A percentile compares a stretch with the other conserved stretches of the same genome.
These are phyloP conservation scores for Zygosaccharomyces rouxii DNA, from an alignment of 805 yeast species.

Conservation along the genomic window DNA sequence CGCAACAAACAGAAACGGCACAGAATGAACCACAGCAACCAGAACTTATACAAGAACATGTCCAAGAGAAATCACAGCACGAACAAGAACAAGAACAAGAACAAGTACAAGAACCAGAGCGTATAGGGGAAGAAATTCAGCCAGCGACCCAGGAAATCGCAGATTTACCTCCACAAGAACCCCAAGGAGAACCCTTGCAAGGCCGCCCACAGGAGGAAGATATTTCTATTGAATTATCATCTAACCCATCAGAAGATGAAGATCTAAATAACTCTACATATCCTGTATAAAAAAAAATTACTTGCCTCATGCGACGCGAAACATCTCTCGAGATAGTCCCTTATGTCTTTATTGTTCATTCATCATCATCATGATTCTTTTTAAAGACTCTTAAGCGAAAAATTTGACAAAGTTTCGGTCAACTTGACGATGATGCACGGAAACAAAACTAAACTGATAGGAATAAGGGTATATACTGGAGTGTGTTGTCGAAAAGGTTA, in stretches of 20 bases:
- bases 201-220: neutral
- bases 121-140: neutral
- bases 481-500: too few species aligned
- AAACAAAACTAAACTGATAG: neutral
- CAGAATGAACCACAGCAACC: neutral
- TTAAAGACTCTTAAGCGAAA: conserved; percentile 24
- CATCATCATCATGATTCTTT: neutral
- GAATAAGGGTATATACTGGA: neutral
- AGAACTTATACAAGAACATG: too few species aligned
- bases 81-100: neutral
- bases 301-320: conserved; percentile 1
- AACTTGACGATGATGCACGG: neutral
- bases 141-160: neutral
- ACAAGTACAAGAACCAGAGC: neutral
- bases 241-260: neutral
- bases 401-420: conserved; percentile 27
- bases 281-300: neutral
- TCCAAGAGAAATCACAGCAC: too few species aligned
- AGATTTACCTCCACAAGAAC: neutral
- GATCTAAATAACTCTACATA: neutral
- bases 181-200: neutral
- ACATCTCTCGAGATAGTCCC: neutral
- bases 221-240: neutral
- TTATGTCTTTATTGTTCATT: neutral
- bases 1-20: neutral